phyloP scores from a whole-genome alignment of 2,329 filamentous ascomycete genomes.

The Thelonectria olida region DNA sequence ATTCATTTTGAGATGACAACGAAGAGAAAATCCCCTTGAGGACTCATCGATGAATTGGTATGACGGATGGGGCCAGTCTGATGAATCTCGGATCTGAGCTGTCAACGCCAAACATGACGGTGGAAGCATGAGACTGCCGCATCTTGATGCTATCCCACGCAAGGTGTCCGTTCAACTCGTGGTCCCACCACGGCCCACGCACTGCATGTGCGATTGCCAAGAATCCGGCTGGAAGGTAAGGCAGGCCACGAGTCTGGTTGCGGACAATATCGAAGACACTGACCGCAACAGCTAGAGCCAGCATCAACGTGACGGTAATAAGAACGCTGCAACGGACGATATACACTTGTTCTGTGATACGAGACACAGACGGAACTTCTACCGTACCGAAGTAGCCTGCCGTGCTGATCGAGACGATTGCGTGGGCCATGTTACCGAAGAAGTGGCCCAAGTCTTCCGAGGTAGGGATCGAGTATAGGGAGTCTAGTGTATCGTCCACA shows the following conservation, averaged over 20 bases:
- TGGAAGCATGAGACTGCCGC: conserved; percentile 3
- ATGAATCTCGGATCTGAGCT: conserved; percentile 25
- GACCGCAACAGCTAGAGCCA: conserved; percentile 17
- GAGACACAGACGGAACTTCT: conserved; percentile 14
- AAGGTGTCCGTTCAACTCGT: conserved; percentile 19
- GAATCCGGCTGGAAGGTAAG: conserved; percentile 31
- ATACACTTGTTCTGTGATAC: conserved; percentile 27
- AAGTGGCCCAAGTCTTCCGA: conserved; percentile 29
- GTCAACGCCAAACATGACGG: conserved; percentile 35
- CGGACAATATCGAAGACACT: conserved; percentile 31
- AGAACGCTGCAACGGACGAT: conserved; percentile 31
- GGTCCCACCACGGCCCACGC: conserved; percentile 31
- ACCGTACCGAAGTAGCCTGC: conserved; percentile 33
- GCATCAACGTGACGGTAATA: conserved; percentile 25
- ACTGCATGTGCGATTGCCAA: conserved; percentile 30
- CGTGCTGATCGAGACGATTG: conserved; percentile 30
- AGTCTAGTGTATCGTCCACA: conserved; percentile 28
- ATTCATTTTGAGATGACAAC: too few species aligned
- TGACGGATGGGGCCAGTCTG: conserved; percentile 29
- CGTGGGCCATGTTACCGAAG: conserved; percentile 35
- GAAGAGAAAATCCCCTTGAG: too few species aligned
- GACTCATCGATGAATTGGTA: conserved; percentile 24
- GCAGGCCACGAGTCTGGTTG: conserved; percentile 21
- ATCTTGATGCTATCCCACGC: conserved; percentile 21
- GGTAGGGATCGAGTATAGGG: conserved; percentile 31